Conservation (phyloP, 2,329 filamentous ascomycete species). For the Emmonsiellopsis sp. region DNA sequence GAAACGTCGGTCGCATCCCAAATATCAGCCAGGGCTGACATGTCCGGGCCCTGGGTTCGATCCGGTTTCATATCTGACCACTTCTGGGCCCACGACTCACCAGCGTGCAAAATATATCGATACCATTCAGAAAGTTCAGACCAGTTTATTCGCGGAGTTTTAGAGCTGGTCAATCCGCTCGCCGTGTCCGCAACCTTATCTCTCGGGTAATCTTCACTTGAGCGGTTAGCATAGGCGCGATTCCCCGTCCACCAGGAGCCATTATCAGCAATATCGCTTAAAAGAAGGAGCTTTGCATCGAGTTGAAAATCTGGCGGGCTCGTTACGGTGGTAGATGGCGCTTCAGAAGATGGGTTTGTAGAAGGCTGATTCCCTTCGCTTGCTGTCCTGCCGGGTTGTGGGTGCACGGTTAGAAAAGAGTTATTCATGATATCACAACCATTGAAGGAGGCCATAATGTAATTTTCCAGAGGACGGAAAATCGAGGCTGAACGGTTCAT, state of each 20-base stretch:
- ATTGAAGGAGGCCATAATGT: conserved; percentile 59
- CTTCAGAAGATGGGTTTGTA: conserved; percentile 20
- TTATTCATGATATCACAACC: conserved; percentile 64
- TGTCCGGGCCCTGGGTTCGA: conserved; percentile 16
- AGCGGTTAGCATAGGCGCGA: conserved; percentile 29
- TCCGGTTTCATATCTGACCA: conserved; percentile 45
- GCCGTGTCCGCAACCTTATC: conserved; percentile 21
- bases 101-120: conserved; percentile 56
- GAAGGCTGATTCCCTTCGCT: conserved; percentile 36
- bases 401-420: conserved; percentile 56
- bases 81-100: conserved; percentile 53
- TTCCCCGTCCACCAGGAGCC: conserved; percentile 71
- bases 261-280: conserved; percentile 72
- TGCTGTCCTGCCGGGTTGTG: conserved; percentile 26
- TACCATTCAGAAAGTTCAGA: conserved; percentile 64
- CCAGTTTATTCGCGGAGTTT: conserved; percentile 69
- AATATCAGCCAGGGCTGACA: conserved; percentile 12
- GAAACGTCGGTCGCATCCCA: conserved; percentile 36
- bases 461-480: conserved; percentile 70
- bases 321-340: conserved; percentile 18
- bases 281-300: conserved; percentile 63
- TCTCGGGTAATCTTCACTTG: conserved; percentile 22
- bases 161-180: conserved; percentile 41
- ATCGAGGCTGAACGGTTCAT: conserved; percentile 41
- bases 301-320: conserved; percentile 48